Conservation (phyloP, 768 basidiomycete genomes). For the Baorangia bicolor region DNA sequence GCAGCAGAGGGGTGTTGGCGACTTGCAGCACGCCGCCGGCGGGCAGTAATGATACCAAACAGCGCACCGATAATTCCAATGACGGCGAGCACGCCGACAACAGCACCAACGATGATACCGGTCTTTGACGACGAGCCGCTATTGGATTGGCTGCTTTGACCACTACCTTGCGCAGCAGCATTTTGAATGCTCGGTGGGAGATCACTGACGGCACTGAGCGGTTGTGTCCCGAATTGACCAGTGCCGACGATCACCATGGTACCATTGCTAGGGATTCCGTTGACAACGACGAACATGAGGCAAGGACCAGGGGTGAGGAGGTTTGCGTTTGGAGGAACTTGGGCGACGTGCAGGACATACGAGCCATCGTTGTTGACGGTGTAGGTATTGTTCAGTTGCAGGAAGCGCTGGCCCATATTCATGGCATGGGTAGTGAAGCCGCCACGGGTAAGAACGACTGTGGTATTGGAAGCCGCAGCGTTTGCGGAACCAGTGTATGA, state of each 20-base stretch:
- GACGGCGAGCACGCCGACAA: slow-evolving; percentile 31
- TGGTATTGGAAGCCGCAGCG: slow-evolving; percentile 69
- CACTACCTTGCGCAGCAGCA: slow-evolving; percentile 39
- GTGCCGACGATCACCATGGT: slow-evolving; percentile 75
- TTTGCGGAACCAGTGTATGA: slow-evolving; percentile 69
- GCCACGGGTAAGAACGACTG: slow-evolving; percentile 76
- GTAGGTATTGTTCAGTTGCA: slow-evolving; percentile 86
- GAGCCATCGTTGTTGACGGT: slow-evolving; percentile 76
- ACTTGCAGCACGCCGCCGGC: slow-evolving; percentile 47
- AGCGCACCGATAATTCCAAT: slow-evolving; percentile 32
- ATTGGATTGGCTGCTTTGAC: slow-evolving; percentile 10
- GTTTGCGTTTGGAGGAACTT: slow-evolving; percentile 81
- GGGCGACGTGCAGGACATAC: slow-evolving; percentile 76
- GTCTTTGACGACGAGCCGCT: slow-evolving; percentile 27
- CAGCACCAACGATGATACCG: slow-evolving; percentile 26
- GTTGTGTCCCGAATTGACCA: slow-evolving; percentile 73
- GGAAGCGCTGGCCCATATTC: slow-evolving; percentile 86
- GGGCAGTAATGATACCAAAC: slow-evolving; percentile 47
- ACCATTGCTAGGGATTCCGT: slow-evolving; percentile 84
- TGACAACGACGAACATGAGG: slow-evolving; percentile 77
- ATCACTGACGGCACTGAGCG: slow-evolving; percentile 31
- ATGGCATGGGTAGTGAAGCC: slow-evolving; percentile 87
- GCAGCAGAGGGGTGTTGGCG: slow-evolving; percentile 32
- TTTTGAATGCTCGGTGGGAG: slow-evolving; percentile 42
- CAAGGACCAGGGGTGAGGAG: slow-evolving; percentile 90